A percentile compares a stretch with the other conserved stretches of the same genome.
Evolutionary conservation across 768 basidiomycete genomes (phyloP).

Genomic region (Coprinopsis strossmayeri): DNA sequence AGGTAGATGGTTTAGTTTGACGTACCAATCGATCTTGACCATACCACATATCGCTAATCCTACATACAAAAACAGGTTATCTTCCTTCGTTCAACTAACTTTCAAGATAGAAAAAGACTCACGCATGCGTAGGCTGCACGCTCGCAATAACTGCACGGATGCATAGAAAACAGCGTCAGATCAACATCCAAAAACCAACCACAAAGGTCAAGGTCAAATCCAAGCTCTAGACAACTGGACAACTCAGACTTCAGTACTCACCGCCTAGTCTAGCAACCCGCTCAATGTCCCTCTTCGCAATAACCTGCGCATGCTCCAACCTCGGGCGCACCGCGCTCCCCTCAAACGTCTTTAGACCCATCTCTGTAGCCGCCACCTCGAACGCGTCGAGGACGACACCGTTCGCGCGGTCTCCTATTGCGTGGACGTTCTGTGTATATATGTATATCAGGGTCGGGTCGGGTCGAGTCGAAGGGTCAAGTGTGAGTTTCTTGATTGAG

Average conservation of each 20-base stretch:
- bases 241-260: not conserved
- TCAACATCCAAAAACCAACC: too few species aligned
- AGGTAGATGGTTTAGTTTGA: conserved; percentile 5
- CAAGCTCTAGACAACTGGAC: too few species aligned
- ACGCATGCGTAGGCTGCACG: conserved; percentile 92
- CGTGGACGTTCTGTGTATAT: conserved; percentile 93
- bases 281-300: conserved; percentile 62
- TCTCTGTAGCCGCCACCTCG: conserved; percentile 47
- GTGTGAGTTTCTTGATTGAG: not conserved
- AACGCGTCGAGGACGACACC: conserved; percentile 78
- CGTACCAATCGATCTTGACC: conserved; percentile 74
- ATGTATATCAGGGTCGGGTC: not conserved
- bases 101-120: conserved; percentile 20
- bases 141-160: conserved; percentile 67
- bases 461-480: not conserved
- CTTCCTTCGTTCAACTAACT: not conserved
- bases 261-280: conserved; percentile 29
- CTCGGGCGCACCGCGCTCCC: conserved; percentile 58
- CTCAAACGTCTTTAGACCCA: conserved; percentile 21
- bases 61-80: conserved; percentile 18
- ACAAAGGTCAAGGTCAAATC: not conserved
- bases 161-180: not conserved
- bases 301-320: conserved; percentile 91
- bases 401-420: conserved; percentile 87
- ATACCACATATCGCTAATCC: conserved; percentile 89